A percentile compares a stretch with the other conserved stretches of the same genome.
These are phyloP conservation scores for Eucalyptus shirleyi DNA, from an alignment of 345 rosid species.

Conservation along the genomic window DNA sequence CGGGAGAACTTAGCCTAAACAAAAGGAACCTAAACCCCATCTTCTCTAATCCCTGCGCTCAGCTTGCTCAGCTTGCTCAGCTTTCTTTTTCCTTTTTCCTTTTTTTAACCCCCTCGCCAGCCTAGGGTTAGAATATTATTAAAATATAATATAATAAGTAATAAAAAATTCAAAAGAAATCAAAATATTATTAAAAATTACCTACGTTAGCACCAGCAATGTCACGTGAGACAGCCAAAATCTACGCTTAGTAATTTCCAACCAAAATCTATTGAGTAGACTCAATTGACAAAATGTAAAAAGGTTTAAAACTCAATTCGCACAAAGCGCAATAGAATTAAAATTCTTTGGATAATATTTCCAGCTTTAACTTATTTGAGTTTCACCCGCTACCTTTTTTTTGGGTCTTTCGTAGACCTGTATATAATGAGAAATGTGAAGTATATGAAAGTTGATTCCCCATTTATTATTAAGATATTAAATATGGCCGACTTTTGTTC, in stretches of 20 bases:
- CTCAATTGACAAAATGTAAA: too few species aligned
- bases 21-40: too few species aligned
- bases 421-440: not conserved
- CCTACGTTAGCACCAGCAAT: fast-evolving
- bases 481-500: not conserved
- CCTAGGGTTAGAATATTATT: not conserved
- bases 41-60: too few species aligned
- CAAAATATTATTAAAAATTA: too few species aligned
- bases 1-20: too few species aligned
- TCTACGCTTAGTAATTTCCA: fast-evolving
- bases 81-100: fast-evolving
- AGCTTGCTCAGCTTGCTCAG: too few species aligned
- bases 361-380: not conserved
- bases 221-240: fast-evolving
- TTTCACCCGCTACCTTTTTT: not conserved
- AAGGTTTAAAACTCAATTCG: fast-evolving
- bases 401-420: not conserved
- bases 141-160: too few species aligned
- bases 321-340: fast-evolving
- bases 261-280: fast-evolving
- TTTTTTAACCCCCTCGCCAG: not conserved
- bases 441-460: not conserved
- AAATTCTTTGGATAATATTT: too few species aligned
- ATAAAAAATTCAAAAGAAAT: too few species aligned
- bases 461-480: not conserved